Evolutionary conservation across 2,329 filamentous ascomycete genomes (phyloP).

Genomic region (Periglandula ipomoeae): DNA sequence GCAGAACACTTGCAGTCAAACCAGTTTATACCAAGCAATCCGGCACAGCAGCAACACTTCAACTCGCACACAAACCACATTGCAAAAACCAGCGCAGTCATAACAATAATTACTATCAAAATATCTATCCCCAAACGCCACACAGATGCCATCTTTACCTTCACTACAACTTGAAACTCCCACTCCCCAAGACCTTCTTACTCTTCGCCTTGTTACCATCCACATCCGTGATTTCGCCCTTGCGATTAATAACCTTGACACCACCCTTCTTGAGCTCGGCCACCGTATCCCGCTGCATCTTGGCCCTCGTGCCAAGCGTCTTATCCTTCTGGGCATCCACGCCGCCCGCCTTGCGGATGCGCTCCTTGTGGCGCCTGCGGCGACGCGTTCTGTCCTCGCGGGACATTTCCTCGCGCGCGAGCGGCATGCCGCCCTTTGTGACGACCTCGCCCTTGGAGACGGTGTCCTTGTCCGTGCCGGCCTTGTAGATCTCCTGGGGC

Average conservation of each 20-base stretch:
- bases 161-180: conserved; percentile 51
- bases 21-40: no score
- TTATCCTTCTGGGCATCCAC: conserved; percentile 17
- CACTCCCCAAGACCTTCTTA: conserved; percentile 40
- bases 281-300: conserved; percentile 40
- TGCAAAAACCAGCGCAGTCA: no score
- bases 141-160: no score
- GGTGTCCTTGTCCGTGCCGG: conserved; percentile 61
- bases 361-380: conserved; percentile 77
- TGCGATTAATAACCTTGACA: conserved; percentile 85
- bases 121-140: background rate
- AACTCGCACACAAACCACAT: no score
- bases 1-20: no score
- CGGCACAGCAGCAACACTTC: no score
- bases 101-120: no score
- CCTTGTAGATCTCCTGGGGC: conserved; percentile 87
- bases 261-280: conserved; percentile 71
- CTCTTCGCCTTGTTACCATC: conserved; percentile 66
- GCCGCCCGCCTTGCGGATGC: conserved; percentile 59
- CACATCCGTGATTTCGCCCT: conserved; percentile 75
- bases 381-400: conserved; percentile 74
- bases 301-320: conserved; percentile 46
- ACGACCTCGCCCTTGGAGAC: conserved; percentile 62
- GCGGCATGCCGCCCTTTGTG: conserved; percentile 65
- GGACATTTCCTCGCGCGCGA: conserved; percentile 78